phyloP scores from a whole-genome alignment of 1,139 yeast genomes.

The Pneumocystis oryctolagi region DNA sequence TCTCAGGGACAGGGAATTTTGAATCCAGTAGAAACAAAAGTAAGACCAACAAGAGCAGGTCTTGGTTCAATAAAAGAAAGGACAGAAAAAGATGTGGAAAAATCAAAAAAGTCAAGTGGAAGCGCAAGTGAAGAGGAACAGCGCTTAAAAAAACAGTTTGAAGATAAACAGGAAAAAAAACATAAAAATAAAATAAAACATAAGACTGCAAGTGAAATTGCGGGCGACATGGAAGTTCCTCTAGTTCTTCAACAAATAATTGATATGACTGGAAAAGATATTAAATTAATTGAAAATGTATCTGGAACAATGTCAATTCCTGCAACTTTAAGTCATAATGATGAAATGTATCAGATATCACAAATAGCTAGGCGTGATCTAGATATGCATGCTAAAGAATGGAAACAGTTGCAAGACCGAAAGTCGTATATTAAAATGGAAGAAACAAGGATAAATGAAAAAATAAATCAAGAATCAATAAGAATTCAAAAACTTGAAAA shows the following conservation, averaged over 20 bases:
- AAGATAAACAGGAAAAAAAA: conserved; percentile 15
- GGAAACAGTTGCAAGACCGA: conserved; percentile 20
- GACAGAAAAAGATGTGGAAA: conserved; percentile 17
- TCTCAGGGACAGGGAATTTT: conserved; percentile 52
- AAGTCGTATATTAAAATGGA: conserved; percentile 18
- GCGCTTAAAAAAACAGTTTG: not conserved
- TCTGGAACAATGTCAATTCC: conserved; percentile 3
- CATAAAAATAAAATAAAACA: conserved; percentile 19
- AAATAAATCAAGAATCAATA: conserved; percentile 15
- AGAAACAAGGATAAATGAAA: conserved; percentile 14
- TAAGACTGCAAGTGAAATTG: conserved; percentile 29
- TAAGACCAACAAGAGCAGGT: conserved; percentile 52
- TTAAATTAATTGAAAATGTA: conserved; percentile 9
- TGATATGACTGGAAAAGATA: conserved; percentile 20
- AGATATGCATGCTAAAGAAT: conserved; percentile 19
- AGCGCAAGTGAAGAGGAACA: conserved; percentile 14
- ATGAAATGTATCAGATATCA: conserved; percentile 13
- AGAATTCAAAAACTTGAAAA: conserved; percentile 13
- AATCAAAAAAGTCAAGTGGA: conserved; percentile 17
- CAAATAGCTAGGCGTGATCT: conserved; percentile 21
- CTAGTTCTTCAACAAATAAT: conserved; percentile 21
- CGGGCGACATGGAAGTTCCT: conserved; percentile 29
- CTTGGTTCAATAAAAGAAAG: conserved; percentile 45
- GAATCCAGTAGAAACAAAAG: conserved; percentile 57
- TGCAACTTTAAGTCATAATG: conserved; percentile 5